Conservation (phyloP, 345 rosid genomes). For the Brassica incana region DNA sequence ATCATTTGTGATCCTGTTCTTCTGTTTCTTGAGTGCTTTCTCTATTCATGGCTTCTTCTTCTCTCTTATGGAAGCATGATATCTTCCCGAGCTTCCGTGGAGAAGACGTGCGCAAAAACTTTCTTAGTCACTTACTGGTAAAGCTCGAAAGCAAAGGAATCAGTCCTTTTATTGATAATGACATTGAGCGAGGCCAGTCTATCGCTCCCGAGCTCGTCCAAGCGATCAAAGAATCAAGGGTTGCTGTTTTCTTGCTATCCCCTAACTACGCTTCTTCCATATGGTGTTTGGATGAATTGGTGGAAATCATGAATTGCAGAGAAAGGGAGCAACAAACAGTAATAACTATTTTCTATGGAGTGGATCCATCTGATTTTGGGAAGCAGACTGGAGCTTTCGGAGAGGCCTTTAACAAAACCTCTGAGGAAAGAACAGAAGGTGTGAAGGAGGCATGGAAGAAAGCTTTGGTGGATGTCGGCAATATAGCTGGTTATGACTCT, state of each 20-base stretch:
- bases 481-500: background rate
- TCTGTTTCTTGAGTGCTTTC: background rate
- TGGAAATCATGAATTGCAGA: background rate
- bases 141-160: background rate
- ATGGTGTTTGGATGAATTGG: background rate
- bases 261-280: background rate
- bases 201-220: background rate
- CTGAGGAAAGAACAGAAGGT: background rate
- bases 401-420: background rate
- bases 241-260: background rate
- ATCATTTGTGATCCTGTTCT: background rate
- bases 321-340: background rate
- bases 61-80: background rate
- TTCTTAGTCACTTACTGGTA: background rate
- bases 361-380: background rate
- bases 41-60: background rate
- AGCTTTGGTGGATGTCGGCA: background rate
- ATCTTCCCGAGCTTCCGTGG: background rate
- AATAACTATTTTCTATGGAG: background rate
- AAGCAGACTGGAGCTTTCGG: background rate
- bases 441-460: background rate
- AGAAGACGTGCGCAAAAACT: background rate
- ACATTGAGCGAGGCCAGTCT: background rate
- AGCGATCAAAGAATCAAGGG: conserved; percentile 1
- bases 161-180: background rate